These are phyloP conservation scores for Leccinellum rugosiceps DNA, from an alignment of 768 basidiomycete species.

Conservation along the genomic window DNA sequence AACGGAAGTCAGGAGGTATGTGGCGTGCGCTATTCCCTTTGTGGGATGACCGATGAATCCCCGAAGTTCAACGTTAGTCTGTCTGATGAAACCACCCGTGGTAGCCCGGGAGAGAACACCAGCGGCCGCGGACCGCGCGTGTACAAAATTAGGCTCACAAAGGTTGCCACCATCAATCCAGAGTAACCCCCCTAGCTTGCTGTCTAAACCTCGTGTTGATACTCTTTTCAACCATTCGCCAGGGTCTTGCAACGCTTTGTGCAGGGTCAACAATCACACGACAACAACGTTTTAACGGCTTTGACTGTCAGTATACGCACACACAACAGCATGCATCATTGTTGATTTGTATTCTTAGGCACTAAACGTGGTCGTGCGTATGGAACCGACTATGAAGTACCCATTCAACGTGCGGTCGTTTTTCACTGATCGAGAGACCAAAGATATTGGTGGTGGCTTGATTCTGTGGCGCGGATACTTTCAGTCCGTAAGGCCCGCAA, in stretches of 20 bases:
- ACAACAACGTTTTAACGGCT: slow-evolving; percentile 65
- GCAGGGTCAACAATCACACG: slow-evolving; percentile 59
- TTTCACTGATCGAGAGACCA: slow-evolving; percentile 56
- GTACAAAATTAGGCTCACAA: slow-evolving; percentile 61
- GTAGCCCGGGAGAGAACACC: slow-evolving; percentile 32
- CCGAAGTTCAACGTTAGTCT: slow-evolving; percentile 61
- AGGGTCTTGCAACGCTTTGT: slow-evolving; percentile 68
- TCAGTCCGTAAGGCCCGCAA: slow-evolving; percentile 69
- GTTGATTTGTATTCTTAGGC: slow-evolving; percentile 41
- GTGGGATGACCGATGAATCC: slow-evolving; percentile 1
- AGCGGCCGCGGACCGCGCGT: slow-evolving; percentile 50
- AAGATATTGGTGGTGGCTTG: slow-evolving; percentile 57
- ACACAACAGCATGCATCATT: not conserved
- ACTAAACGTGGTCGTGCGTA: slow-evolving; percentile 70
- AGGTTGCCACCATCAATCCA: slow-evolving; percentile 58
- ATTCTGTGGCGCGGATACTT: slow-evolving; percentile 80
- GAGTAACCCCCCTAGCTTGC: slow-evolving; percentile 34
- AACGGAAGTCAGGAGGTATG: slow-evolving; percentile 50
- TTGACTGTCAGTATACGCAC: slow-evolving; percentile 46
- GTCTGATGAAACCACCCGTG: slow-evolving; percentile 34
- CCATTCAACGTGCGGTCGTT: slow-evolving; percentile 77
- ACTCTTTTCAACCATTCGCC: not conserved
- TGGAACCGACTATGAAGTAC: slow-evolving; percentile 64
- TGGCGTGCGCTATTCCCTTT: not conserved
- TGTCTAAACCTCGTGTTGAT: slow-evolving; percentile 22